Conservation (phyloP, 169 alveolate genomes). For the Toxoplasma gondii region DNA sequence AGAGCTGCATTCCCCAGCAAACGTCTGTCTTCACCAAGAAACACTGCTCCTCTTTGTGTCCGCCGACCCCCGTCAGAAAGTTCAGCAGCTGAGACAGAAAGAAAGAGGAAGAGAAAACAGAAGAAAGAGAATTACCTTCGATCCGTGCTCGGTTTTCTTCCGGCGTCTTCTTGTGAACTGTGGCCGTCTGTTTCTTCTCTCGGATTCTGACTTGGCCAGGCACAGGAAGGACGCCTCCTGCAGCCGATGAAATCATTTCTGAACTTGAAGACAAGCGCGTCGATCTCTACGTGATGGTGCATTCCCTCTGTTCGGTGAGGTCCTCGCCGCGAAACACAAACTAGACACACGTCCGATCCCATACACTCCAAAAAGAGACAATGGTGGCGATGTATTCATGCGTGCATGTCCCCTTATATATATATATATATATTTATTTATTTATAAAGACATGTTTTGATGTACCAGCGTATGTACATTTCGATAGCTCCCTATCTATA, state of each 20-base stretch:
- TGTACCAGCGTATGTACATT: background rate
- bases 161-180: background rate
- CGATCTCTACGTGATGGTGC: constrained; percentile 23
- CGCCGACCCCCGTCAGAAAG: too few relatives aligned
- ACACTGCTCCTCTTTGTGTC: too few relatives aligned
- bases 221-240: background rate
- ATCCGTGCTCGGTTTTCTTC: background rate
- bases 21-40: too few relatives aligned
- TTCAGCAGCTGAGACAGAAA: background rate
- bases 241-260: background rate
- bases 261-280: constrained; percentile 32
- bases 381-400: too few relatives aligned
- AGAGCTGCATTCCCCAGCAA: too few relatives aligned
- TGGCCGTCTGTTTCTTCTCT: background rate
- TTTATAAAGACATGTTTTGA: background rate
- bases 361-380: too few relatives aligned
- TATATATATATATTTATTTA: background rate
- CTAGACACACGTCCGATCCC: too few relatives aligned
- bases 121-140: background rate
- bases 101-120: background rate
- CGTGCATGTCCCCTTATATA: background rate
- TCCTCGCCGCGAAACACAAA: background rate
- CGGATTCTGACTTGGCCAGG: background rate
- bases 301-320: background rate
- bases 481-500: too few relatives aligned